These are phyloP conservation scores for Aspergillus sp. DNA, from an alignment of 2,329 filamentous ascomycete species.

Conservation along the genomic window DNA sequence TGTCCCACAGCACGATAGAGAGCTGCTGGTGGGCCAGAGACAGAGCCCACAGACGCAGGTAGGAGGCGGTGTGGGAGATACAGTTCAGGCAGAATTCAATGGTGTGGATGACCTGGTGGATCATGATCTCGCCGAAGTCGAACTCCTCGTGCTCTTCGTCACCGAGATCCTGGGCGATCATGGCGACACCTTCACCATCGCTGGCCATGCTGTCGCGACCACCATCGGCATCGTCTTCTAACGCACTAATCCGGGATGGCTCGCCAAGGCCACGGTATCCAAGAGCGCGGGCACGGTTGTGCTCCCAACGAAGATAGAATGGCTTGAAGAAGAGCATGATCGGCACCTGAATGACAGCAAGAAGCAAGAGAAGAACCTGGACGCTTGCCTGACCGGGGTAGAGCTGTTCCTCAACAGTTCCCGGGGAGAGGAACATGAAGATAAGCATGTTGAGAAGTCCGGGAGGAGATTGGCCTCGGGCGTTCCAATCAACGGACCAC, in stretches of 20 bases:
- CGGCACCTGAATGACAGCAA: conserved; percentile 85
- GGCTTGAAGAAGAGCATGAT: conserved; percentile 93
- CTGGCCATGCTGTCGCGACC: conserved; percentile 69
- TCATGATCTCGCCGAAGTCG: conserved; percentile 96
- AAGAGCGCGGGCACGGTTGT: conserved; percentile 82
- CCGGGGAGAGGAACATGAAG: conserved; percentile 96
- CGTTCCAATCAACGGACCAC: conserved; percentile 88
- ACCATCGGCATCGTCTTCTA: conserved; percentile 84
- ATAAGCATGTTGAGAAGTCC: conserved; percentile 98
- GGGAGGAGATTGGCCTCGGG: conserved; percentile 68
- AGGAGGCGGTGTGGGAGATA: conserved; percentile 97
- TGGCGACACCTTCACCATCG: conserved; percentile 78
- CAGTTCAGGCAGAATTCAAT: conserved; percentile 99
- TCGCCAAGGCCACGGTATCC: conserved; percentile 95
- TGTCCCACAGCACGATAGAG: conserved; percentile 91
- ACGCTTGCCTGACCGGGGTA: conserved; percentile 76
- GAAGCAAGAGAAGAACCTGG: conserved; percentile 74
- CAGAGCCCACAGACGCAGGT: conserved; percentile 95
- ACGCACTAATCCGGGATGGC: conserved; percentile 79
- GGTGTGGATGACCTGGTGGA: conserved; percentile 98
- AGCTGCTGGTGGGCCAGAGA: conserved; percentile 98
- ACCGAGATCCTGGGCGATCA: conserved; percentile 82
- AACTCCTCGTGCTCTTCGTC: conserved; percentile 92
- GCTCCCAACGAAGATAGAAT: conserved; percentile 88
- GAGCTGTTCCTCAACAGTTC: conserved; percentile 66